Evolutionary conservation across 305 asterid genomes (phyloP).

Genomic region (Plantago coronopus): DNA sequence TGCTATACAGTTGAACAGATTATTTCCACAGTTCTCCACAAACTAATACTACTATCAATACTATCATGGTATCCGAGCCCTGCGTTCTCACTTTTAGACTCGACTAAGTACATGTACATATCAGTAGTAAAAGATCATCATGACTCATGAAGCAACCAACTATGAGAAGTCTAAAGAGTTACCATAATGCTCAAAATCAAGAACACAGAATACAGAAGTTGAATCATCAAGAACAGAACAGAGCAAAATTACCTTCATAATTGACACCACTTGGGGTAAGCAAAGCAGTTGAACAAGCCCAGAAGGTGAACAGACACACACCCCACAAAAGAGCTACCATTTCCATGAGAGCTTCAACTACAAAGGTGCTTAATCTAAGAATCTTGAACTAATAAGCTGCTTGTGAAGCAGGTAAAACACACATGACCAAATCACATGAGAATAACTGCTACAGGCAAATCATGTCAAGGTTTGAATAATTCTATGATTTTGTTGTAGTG

Average conservation of each 20-base stretch:
- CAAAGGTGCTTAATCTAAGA: slow-evolving; percentile 12
- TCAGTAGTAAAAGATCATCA: too few species aligned
- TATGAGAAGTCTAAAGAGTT: too few species aligned
- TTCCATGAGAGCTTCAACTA: slow-evolving; percentile 22
- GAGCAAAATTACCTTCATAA: slow-evolving; percentile 56
- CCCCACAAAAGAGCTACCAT: slow-evolving; percentile 30
- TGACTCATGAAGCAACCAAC: too few species aligned
- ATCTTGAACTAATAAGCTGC: slow-evolving; percentile 18
- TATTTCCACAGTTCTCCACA: too few species aligned
- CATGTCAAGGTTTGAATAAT: slow-evolving; percentile 36
- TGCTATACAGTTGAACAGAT: too few species aligned
- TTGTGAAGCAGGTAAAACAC: slow-evolving; percentile 18
- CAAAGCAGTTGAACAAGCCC: slow-evolving; percentile 47
- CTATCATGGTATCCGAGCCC: too few species aligned
- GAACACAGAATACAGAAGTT: background rate
- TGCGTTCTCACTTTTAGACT: too few species aligned
- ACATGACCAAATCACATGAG: slow-evolving; percentile 34
- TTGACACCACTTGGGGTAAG: slow-evolving; percentile 87
- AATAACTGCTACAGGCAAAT: slow-evolving; percentile 30
- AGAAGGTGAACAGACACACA: slow-evolving; percentile 40
- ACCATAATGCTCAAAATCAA: too few species aligned
- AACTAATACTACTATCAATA: too few species aligned
- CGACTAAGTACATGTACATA: too few species aligned
- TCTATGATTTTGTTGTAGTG: slow-evolving; percentile 32
- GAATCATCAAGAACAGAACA: background rate